Percentiles rank a stretch among this genome's conserved stretches.
phyloP scores from a whole-genome alignment of 257 asterid species.

The Fraxinus quadrangulata region DNA sequence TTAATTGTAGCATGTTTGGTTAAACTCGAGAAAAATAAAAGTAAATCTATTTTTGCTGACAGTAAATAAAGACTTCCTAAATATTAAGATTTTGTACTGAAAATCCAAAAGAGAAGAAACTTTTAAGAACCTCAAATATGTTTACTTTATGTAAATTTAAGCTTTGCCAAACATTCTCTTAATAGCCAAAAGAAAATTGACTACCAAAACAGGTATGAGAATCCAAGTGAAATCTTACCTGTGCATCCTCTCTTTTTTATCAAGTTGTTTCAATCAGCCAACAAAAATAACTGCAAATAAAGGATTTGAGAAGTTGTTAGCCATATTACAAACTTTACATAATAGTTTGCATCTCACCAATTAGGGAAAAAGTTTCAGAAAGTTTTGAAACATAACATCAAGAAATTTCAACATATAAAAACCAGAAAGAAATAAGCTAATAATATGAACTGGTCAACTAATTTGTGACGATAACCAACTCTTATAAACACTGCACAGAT shows the following conservation, averaged over 20 bases:
- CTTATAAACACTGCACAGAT: background rate
- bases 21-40: constrained; percentile 20
- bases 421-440: background rate
- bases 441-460: background rate
- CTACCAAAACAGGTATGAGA: constrained; percentile 5
- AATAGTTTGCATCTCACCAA: background rate
- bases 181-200: constrained; percentile 3
- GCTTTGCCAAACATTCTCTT: background rate
- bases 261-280: constrained; percentile 2
- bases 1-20: constrained; percentile 4
- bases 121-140: background rate
- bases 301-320: constrained; percentile 3
- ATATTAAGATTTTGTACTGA: background rate
- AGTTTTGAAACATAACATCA: background rate
- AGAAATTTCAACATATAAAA: background rate
- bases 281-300: constrained; percentile 19
- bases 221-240: constrained; percentile 34
- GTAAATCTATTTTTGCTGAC: background rate
- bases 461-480: background rate
- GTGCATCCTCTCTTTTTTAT: constrained; percentile 31
- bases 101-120: background rate
- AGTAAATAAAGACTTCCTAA: background rate
- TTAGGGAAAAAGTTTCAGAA: background rate
- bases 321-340: background rate
- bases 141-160: background rate